Conservation (phyloP, 495 filamentous ascomycete genomes). For the Penicillium flavigenum region DNA sequence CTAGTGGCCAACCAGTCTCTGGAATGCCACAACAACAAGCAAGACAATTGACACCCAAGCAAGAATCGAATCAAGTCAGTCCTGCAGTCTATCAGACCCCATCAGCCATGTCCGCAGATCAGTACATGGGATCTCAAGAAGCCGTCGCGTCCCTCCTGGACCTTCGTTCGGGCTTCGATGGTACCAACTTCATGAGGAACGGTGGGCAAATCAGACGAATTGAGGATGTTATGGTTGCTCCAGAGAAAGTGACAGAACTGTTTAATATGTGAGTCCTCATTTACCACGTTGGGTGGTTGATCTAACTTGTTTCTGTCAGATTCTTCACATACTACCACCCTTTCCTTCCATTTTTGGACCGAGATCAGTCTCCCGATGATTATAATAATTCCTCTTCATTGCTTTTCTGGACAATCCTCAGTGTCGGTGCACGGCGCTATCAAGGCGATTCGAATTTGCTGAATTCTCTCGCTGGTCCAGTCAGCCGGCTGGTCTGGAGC, state of each 20-base stretch:
- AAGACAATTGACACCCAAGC: conserved; percentile 53
- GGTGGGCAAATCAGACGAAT: conserved; percentile 54
- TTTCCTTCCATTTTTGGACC: conserved; percentile 79
- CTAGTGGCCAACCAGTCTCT: conserved; percentile 34
- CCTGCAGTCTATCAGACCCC: conserved; percentile 46
- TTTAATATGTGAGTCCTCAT: conserved; percentile 61
- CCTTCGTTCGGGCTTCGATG: conserved; percentile 59
- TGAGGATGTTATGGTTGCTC: conserved; percentile 70
- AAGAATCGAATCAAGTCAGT: conserved; percentile 50
- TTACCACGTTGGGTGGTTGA: not conserved
- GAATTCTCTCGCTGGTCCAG: conserved; percentile 65
- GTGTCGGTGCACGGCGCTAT: conserved; percentile 77
- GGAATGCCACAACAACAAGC: conserved; percentile 46
- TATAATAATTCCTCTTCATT: conserved; percentile 72
- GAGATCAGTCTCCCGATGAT: conserved; percentile 65
- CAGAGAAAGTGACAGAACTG: conserved; percentile 69
- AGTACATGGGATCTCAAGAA: conserved; percentile 79
- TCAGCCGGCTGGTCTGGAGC: conserved; percentile 76
- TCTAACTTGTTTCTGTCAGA: conserved; percentile 30
- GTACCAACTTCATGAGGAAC: conserved; percentile 45
- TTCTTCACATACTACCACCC: conserved; percentile 83
- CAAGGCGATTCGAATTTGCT: conserved; percentile 63
- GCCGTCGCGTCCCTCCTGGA: conserved; percentile 81
- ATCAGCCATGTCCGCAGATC: conserved; percentile 47
- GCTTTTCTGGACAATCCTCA: conserved; percentile 85